These are phyloP conservation scores for Arachnomyces sp. DNA, from an alignment of 2,329 filamentous ascomycete species.

Conservation along the genomic window DNA sequence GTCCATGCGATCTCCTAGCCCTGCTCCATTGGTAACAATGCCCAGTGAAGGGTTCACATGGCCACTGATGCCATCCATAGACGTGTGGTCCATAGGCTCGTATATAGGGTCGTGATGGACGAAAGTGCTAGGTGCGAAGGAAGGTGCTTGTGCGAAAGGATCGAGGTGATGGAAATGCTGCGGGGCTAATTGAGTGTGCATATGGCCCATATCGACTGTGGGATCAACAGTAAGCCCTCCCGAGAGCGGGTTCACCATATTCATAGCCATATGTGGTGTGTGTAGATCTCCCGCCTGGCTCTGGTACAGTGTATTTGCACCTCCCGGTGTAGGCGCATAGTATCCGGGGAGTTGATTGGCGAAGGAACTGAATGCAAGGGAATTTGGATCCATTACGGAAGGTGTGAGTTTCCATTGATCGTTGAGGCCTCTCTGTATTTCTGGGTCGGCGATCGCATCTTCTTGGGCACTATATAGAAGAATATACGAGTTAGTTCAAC, in stretches of 20 bases:
- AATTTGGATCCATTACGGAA: conserved; percentile 76
- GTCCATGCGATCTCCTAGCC: conserved; percentile 20
- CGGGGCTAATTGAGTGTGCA: conserved; percentile 48
- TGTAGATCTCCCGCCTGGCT: conserved; percentile 78
- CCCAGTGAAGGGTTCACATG: conserved; percentile 49
- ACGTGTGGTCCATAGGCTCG: conserved; percentile 58
- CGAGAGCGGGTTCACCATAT: conserved; percentile 40
- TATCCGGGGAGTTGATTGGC: conserved; percentile 72
- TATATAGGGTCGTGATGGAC: conserved; percentile 73
- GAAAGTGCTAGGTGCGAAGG: conserved; percentile 71
- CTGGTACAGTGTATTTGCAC: conserved; percentile 66
- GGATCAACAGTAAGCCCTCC: conserved; percentile 47
- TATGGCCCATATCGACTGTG: conserved; percentile 59
- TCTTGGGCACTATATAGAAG: conserved; percentile 22
- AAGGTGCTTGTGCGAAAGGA: conserved; percentile 53
- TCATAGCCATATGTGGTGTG: conserved; percentile 65
- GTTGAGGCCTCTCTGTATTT: conserved; percentile 68
- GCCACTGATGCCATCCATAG: conserved; percentile 48
- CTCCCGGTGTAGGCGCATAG: conserved; percentile 80
- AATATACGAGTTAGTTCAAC: conserved; percentile 1
- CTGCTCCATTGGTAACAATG: conserved; percentile 22
- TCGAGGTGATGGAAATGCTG: conserved; percentile 61
- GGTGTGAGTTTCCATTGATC: conserved; percentile 85
- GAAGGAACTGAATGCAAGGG: conserved; percentile 70
- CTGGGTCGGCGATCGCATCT: conserved; percentile 41